Evolutionary conservation across 768 basidiomycete species (phyloP).

Genomic region (Agaricus sinodeliciosus): DNA sequence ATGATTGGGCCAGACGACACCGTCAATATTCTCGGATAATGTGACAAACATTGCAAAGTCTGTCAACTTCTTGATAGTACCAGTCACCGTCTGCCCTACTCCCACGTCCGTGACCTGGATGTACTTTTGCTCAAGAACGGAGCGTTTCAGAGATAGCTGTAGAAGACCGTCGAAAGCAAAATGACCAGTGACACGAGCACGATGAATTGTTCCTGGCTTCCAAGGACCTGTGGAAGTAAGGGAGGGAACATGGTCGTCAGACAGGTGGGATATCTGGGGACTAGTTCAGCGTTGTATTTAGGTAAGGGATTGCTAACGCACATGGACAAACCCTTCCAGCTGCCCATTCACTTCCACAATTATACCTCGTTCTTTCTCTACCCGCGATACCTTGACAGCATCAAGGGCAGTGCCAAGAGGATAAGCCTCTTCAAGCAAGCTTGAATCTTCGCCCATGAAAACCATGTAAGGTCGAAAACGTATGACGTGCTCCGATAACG

Average conservation of each 20-base stretch:
- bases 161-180: conserved; percentile 82
- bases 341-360: conserved; percentile 58
- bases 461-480: conserved; percentile 37
- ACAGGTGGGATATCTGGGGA: conserved; percentile 83
- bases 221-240: conserved; percentile 74
- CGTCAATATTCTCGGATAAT: conserved; percentile 83
- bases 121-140: conserved; percentile 81
- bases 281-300: conserved; percentile 8
- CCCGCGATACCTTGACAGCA: conserved; percentile 60
- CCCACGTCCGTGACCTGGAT: conserved; percentile 74
- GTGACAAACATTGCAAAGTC: conserved; percentile 80
- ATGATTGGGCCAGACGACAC: conserved; percentile 90
- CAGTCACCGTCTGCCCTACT: conserved; percentile 84
- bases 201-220: conserved; percentile 73
- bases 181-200: conserved; percentile 82
- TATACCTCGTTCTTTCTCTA: conserved; percentile 81
- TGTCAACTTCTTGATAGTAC: conserved; percentile 80
- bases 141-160: conserved; percentile 80
- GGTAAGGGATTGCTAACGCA: conserved; percentile 30
- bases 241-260: conserved; percentile 85
- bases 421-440: conserved; percentile 46
- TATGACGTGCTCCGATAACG: conserved; percentile 67
- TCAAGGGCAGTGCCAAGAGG: conserved; percentile 73
- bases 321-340: conserved; percentile 81
- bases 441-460: conserved; percentile 16